These are phyloP conservation scores for Pulveroboletus sp. DNA, from an alignment of 768 basidiomycete species.

Conservation along the genomic window DNA sequence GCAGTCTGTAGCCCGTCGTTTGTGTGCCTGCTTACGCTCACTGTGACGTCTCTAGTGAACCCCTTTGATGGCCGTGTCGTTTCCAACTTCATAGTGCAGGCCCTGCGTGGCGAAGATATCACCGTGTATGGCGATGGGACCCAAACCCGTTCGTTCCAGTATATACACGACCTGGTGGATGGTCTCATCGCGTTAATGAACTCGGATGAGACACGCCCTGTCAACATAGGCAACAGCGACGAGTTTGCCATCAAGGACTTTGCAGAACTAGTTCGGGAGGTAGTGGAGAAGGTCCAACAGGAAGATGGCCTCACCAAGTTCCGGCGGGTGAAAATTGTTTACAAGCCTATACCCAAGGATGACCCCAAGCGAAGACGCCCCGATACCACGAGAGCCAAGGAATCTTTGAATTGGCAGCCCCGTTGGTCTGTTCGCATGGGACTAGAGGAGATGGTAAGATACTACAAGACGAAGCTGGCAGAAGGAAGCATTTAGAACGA, in stretches of 20 bases:
- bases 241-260: conserved; percentile 97
- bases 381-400: conserved; percentile 88
- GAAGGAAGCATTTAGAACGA: conserved; percentile 68
- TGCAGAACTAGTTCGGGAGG: conserved; percentile 86
- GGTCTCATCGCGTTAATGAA: conserved; percentile 95
- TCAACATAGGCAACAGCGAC: conserved; percentile 94
- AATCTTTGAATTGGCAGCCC: conserved; percentile 85
- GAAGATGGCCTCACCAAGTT: conserved; percentile 63
- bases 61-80: conserved; percentile 96
- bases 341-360: conserved; percentile 83
- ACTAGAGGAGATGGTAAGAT: conserved; percentile 91
- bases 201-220: conserved; percentile 87
- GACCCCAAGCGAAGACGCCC: conserved; percentile 95
- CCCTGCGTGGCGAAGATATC: conserved; percentile 93
- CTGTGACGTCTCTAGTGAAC: conserved; percentile 63
- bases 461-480: conserved; percentile 87
- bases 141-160: conserved; percentile 96
- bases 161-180: conserved; percentile 96
- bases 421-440: conserved; percentile 93
- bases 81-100: conserved; percentile 98
- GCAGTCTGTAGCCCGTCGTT: conserved; percentile 54
- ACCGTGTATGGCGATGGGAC: conserved; percentile 94
- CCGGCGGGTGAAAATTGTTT: conserved; percentile 62
- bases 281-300: conserved; percentile 89
- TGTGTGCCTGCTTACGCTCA: conserved; percentile 17